phyloP scores from a whole-genome alignment of 768 basidiomycete species.

The Boletus tylopilopsis region DNA sequence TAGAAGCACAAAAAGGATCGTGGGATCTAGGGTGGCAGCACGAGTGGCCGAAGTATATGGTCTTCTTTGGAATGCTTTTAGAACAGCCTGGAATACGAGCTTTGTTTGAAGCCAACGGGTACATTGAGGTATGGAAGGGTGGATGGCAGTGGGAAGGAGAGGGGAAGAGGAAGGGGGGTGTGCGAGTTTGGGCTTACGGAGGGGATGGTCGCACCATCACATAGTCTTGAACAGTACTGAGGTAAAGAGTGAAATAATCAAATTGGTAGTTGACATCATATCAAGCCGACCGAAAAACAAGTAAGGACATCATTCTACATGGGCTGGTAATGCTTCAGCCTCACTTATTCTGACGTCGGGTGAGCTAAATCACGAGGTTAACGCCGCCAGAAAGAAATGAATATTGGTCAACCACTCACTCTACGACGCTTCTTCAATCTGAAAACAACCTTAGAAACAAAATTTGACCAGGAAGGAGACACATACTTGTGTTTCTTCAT shows the following conservation, averaged over 20 bases:
- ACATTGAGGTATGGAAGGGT: conserved; percentile 56
- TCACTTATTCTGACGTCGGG: conserved; percentile 38
- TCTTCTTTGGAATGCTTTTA: conserved; percentile 81
- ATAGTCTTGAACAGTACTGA: background rate
- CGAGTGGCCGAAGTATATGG: conserved; percentile 77
- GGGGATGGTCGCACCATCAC: background rate
- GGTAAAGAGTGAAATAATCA: background rate
- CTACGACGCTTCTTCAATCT: conserved; percentile 90
- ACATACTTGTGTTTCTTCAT: conserved; percentile 97
- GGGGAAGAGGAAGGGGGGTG: conserved; percentile 60
- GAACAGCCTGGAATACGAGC: conserved; percentile 44
- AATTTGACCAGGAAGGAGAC: conserved; percentile 1
- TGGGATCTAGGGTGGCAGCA: conserved; percentile 52
- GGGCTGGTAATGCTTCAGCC: background rate
- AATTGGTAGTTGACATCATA: conserved; percentile 9
- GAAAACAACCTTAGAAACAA: conserved; percentile 8
- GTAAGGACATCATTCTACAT: background rate
- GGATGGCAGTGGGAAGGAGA: conserved; percentile 76
- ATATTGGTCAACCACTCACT: conserved; percentile 42
- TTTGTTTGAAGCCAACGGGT: conserved; percentile 53
- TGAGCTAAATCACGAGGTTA: conserved; percentile 37
- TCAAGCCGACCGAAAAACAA: too few species aligned
- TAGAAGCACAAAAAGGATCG: conserved; percentile 25
- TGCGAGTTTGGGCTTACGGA: conserved; percentile 57
- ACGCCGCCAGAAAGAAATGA: background rate